These are phyloP conservation scores for Hericium rajendrae DNA, from an alignment of 768 basidiomycete species.

Conservation along the genomic window DNA sequence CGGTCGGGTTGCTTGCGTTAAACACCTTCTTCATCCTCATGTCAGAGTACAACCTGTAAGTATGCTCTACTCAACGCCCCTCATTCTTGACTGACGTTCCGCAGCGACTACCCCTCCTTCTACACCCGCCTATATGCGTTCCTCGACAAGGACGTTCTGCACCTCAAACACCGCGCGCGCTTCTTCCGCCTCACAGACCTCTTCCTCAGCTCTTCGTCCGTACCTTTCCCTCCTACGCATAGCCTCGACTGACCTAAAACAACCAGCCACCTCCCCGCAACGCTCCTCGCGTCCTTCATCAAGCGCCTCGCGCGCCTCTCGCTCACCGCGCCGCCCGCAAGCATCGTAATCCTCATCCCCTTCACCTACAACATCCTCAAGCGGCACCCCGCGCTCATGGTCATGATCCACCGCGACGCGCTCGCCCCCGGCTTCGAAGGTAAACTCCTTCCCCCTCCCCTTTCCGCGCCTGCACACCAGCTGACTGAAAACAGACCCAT, in stretches of 20 bases:
- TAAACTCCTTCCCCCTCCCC: background rate
- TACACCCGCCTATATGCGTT: conserved; percentile 88
- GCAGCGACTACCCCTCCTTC: conserved; percentile 91
- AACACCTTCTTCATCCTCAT: conserved; percentile 90
- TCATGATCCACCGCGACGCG: conserved; percentile 74
- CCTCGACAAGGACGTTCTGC: conserved; percentile 79
- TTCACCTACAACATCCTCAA: conserved; percentile 94
- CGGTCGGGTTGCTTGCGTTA: conserved; percentile 78
- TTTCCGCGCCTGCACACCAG: no score
- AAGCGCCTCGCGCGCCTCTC: conserved; percentile 84
- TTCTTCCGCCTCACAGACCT: conserved; percentile 91
- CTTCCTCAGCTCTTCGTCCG: conserved; percentile 87
- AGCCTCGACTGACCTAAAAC: conserved; percentile 5
- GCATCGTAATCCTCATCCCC: conserved; percentile 83
- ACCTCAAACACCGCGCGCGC: conserved; percentile 85
- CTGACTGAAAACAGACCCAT: conserved; percentile 45
- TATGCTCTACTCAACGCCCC: no score
- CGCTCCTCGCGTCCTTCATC: conserved; percentile 89
- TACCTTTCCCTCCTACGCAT: conserved; percentile 8
- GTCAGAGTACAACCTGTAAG: conserved; percentile 87
- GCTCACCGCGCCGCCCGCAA: conserved; percentile 79
- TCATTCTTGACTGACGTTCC: no score
- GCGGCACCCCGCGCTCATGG: conserved; percentile 84
- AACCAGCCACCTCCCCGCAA: conserved; percentile 72
- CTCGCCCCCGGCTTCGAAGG: conserved; percentile 15